Percentiles rank a stretch among this genome's conserved stretches.
phyloP scores from a whole-genome alignment of 768 basidiomycete species.

The Crassisporium funariophilum region DNA sequence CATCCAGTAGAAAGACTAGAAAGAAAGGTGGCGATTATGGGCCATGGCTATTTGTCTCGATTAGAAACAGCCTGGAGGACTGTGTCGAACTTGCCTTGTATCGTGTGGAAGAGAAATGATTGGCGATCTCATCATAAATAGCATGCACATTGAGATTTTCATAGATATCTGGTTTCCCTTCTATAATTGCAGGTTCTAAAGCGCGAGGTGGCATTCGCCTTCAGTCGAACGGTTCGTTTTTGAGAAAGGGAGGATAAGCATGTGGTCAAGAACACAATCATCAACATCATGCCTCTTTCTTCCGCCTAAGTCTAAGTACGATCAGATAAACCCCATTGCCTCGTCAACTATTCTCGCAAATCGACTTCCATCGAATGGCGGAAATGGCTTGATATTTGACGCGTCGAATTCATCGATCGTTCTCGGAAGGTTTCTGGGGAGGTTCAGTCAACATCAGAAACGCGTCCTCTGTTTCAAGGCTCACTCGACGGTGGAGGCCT shows the following conservation, averaged over 20 bases:
- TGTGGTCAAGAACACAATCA: constrained; percentile 8
- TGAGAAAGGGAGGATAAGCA: constrained; percentile 1
- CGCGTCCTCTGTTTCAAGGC: constrained; percentile 25
- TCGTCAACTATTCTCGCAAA: constrained; percentile 73
- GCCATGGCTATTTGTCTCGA: constrained; percentile 72
- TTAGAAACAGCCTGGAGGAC: background rate
- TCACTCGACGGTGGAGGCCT: constrained; percentile 59
- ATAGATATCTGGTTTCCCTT: constrained; percentile 56
- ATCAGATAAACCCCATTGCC: constrained; percentile 71
- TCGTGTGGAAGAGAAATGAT: constrained; percentile 86
- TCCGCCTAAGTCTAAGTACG: constrained; percentile 10
- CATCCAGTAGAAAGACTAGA: constrained; percentile 70
- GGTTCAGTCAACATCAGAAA: background rate
- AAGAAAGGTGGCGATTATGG: constrained; percentile 78
- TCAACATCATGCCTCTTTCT: constrained; percentile 8
- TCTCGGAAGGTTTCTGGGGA: constrained; percentile 51
- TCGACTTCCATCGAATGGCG: constrained; percentile 64
- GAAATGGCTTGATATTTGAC: constrained; percentile 55
- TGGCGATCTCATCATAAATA: constrained; percentile 83
- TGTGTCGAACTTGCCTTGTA: constrained; percentile 65
- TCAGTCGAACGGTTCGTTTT: background rate
- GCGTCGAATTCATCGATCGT: constrained; percentile 54
- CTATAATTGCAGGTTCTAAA: constrained; percentile 43
- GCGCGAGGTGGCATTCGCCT: constrained; percentile 31
- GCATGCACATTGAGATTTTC: constrained; percentile 79